Base-by-base conservation (phyloP, 2,329 filamentous ascomycete species). In the Diaporthe sp. region DNA sequence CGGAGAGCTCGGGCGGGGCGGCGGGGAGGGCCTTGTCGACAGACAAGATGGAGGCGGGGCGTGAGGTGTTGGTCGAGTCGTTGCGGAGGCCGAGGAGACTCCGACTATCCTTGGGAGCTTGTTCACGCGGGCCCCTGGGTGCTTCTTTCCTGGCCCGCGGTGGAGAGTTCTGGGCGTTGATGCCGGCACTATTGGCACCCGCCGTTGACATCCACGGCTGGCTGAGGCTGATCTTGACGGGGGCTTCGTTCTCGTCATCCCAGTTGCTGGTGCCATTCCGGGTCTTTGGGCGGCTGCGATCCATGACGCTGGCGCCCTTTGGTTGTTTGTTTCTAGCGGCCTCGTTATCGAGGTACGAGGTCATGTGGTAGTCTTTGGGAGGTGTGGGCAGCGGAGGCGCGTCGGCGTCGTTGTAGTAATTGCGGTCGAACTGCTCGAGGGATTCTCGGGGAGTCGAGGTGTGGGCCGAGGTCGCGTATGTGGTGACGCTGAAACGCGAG, bases 401-500 rank as follows among this genome's bases (percentile, higher is more conserved):
- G 58, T 82, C 82, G 81, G 78, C 69, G 55, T 75, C 30, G 70
- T 55, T 55, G 57, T 72, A 64, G n/a, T 64, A 54, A 19, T 64
- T 64, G 35, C 70, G 70, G 50, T 72, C 70, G 66, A 73, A 66
- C 70, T 78, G 80, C 71, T 84, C 83, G 25, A 81, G 76, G 42
- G 84, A 84, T 42, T 82, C 78, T 66, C 82, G 84, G 71, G 83
- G 85, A 57, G 82, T 86, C 25, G 83, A 85, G 17, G 83, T 82
- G 42, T 82, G 82, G 58, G 86, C 82, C 7, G 89, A 88, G 2
- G 90, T 89, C 33, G 88, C 87, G 78, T 89, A 91, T 2, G 91
- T 93, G 10, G 90, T 92, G 76, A 89, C 85, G 82, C 91, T 93
- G 81, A 93, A 93, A 60, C 89, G 89, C 66, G 91, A 93, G 3